Base-by-base conservation (phyloP, 139 green algal genomes). In the Eudorina sp. region DNA sequence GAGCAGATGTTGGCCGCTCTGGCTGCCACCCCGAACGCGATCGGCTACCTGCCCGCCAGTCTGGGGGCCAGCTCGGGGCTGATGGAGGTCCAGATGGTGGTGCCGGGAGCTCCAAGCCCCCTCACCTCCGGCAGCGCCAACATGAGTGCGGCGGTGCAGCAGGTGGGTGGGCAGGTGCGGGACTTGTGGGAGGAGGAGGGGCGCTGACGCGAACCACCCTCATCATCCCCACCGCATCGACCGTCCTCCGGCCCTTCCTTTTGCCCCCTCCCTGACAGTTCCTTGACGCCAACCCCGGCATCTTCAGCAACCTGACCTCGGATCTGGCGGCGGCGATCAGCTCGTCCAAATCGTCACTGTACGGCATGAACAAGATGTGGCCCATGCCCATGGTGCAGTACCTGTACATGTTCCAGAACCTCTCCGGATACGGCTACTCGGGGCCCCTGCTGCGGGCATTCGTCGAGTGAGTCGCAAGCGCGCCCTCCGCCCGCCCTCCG, bases 321-420 rank as follows among this genome's bases (percentile, higher is more conserved):
- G 55, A 86, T 60, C 3, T 86, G 19, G 23, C 2, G n/a, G 4
- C 13, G 9, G 43, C n/a, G 6, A 9, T 62, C 2, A 31, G 19
- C 29, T 34, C 21, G 18, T n/a, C 14, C 2, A 31, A 8, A 13
- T 34, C 21, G 18, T n/a, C 14, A 16, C 40, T 73, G 58, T 86
- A 86, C 79, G 60, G 60, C 60, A 8, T 34, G 16, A 7, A 5
- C 40, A 43, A n/a, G 60, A 62, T 41, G 11, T 86, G 79, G 79
- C 79, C 79, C 43, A 76, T 86, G 41, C 79, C 79, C n/a, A 64
- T 86, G 60, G 43, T 86, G 36, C 79, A 86, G 79, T 86, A 76
- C 41, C 19, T 86, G 4, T 48, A 74, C 29, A 55, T 86, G 60
- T 86, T 48, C 79, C 58, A 60, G 18, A 86, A 86, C 43, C 60